Conservation (phyloP, 257 asterid genomes). For the Ilex aquifolium region DNA sequence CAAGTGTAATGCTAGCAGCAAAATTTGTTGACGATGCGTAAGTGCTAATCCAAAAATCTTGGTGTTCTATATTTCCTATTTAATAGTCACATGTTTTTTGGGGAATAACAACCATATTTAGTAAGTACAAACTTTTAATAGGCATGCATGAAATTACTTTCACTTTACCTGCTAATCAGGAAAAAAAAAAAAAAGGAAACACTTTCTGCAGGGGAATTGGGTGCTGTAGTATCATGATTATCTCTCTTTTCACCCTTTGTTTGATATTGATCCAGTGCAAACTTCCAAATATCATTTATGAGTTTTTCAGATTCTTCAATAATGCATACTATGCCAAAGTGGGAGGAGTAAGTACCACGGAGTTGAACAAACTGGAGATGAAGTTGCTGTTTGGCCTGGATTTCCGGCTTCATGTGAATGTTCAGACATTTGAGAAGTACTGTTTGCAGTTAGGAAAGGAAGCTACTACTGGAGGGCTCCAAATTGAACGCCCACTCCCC, state of each 20-base stretch:
- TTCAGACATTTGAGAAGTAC: conserved; percentile 53
- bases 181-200: too few relatives aligned
- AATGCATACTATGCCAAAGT: conserved; percentile 88
- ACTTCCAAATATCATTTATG: background rate
- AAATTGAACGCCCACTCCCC: conserved; percentile 49
- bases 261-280: too few relatives aligned
- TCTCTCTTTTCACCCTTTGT: background rate
- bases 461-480: conserved; percentile 23
- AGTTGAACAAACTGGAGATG: conserved; percentile 79
- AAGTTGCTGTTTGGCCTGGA: conserved; percentile 67
- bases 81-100: too few relatives aligned
- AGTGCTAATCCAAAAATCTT: conserved; percentile 23
- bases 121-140: too few relatives aligned
- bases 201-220: too few relatives aligned
- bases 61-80: background rate
- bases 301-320: conserved; percentile 61
- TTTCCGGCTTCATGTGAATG: conserved; percentile 60
- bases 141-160: too few relatives aligned
- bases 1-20: conserved; percentile 91
- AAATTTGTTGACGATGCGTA: conserved; percentile 92
- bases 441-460: conserved; percentile 58
- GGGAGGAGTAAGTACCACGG: conserved; percentile 78
- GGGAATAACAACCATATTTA: too few relatives aligned
- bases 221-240: too few relatives aligned
- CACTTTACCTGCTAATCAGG: too few relatives aligned